These are phyloP conservation scores for Gloeopeniophorella convolvens DNA, from an alignment of 768 basidiomycete species.

Conservation along the genomic window DNA sequence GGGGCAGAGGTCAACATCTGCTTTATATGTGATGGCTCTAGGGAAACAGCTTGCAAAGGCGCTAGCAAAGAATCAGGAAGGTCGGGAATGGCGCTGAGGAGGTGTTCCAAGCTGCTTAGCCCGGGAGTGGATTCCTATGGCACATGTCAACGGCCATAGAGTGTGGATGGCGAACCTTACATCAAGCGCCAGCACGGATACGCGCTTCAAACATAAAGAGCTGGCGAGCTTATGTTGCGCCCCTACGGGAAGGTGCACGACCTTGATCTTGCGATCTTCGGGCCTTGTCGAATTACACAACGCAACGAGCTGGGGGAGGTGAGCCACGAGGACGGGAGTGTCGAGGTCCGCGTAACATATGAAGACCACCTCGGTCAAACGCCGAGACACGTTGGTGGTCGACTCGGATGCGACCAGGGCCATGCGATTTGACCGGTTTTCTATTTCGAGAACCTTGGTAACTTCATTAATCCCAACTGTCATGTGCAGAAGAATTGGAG, in stretches of 20 bases:
- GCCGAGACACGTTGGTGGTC: background rate
- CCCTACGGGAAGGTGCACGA: slow-evolving; percentile 61
- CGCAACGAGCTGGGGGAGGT: slow-evolving; percentile 72
- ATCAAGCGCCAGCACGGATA: slow-evolving; percentile 59
- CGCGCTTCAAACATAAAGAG: slow-evolving; percentile 58
- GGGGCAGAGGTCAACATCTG: slow-evolving; percentile 74
- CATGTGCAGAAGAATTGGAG: slow-evolving; percentile 42
- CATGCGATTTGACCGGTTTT: slow-evolving; percentile 31
- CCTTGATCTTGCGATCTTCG: slow-evolving; percentile 33
- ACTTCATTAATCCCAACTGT: slow-evolving; percentile 75
- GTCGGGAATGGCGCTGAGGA: slow-evolving; percentile 46
- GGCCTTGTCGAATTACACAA: slow-evolving; percentile 53
- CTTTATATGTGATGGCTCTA: slow-evolving; percentile 74
- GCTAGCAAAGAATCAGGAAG: slow-evolving; percentile 64
- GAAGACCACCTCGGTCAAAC: slow-evolving; percentile 39
- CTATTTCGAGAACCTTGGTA: slow-evolving; percentile 62
- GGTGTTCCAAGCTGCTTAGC: slow-evolving; percentile 25
- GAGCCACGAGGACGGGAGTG: slow-evolving; percentile 62
- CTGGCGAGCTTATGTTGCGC: slow-evolving; percentile 57
- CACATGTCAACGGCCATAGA: slow-evolving; percentile 2
- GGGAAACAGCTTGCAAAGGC: slow-evolving; percentile 26
- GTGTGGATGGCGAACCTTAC: slow-evolving; percentile 36
- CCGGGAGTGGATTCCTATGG: slow-evolving; percentile 38
- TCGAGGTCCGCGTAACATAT: slow-evolving; percentile 73
- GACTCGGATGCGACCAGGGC: background rate